phyloP scores from a whole-genome alignment of 228 moss, liverwort and hornwort genomes.

The Sphagnum fallax region DNA sequence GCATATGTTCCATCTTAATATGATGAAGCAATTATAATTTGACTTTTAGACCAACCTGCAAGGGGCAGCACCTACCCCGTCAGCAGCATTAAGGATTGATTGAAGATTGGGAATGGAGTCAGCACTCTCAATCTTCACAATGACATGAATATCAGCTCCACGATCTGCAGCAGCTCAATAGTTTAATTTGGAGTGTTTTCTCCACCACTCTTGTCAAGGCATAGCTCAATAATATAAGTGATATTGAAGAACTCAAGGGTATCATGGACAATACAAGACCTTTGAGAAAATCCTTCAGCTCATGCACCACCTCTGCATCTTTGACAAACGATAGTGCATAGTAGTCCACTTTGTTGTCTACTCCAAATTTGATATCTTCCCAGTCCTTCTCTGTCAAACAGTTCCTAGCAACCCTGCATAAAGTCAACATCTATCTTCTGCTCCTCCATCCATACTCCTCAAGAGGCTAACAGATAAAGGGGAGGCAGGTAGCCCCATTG shows the following conservation, averaged over 20 bases:
- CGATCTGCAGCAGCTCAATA: conserved; percentile 14
- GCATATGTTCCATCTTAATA: no score
- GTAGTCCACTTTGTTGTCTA: conserved; percentile 92
- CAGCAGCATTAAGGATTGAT: conserved; percentile 92
- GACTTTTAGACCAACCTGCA: no score
- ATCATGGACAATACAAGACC: conserved; percentile 17
- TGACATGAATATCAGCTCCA: conserved; percentile 89
- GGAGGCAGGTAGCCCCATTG: no score
- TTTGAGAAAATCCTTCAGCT: conserved; percentile 78
- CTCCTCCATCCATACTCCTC: no score
- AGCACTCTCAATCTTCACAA: conserved; percentile 99
- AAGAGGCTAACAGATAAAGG: no score
- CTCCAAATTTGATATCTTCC: conserved; percentile 99
- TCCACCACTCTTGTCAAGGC: no score
- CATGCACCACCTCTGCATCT: conserved; percentile 90
- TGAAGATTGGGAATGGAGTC: conserved; percentile 94
- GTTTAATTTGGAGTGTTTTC: no score
- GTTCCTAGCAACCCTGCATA: not conserved
- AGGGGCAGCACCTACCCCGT: conserved; percentile 49
- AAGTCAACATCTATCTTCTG: no score
- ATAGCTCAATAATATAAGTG: no score
- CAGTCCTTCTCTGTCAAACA: conserved; percentile 82
- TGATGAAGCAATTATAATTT: no score
- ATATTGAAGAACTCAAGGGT: no score
- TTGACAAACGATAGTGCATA: conserved; percentile 98